Evolutionary conservation across 73 alveolate species (phyloP).

Genomic region (Tetrahymena borealis): DNA sequence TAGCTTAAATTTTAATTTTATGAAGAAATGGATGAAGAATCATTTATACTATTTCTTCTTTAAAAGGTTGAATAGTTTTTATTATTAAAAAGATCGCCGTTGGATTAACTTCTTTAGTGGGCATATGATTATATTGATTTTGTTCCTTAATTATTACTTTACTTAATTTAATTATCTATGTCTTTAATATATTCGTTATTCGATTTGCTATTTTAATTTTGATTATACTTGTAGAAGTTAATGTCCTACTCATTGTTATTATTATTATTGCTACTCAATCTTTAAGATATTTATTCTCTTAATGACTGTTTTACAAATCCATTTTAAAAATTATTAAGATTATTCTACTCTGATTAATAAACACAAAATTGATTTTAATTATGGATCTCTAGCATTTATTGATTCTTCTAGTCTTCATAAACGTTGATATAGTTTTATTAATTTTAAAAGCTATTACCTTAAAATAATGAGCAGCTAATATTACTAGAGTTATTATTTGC

Average conservation of each 20-base stretch:
- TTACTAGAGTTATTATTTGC: background rate
- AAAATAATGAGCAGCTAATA: background rate
- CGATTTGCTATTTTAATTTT: background rate
- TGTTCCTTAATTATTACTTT: too few species aligned
- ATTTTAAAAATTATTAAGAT: background rate
- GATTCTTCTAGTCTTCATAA: background rate
- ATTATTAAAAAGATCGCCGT: too few species aligned
- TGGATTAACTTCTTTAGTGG: too few species aligned
- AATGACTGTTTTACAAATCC: background rate
- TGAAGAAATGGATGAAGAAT: background rate
- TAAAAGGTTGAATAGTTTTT: background rate
- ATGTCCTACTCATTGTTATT: background rate
- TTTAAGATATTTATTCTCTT: background rate
- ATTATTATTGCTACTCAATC: background rate
- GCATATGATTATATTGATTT: too few species aligned
- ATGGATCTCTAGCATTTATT: too few species aligned
- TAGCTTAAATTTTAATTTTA: background rate
- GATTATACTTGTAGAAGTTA: background rate
- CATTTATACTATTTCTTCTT: background rate
- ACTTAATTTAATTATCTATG: too few species aligned
- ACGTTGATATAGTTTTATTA: background rate
- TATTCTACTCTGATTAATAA: background rate
- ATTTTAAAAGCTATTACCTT: background rate
- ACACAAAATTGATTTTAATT: too few species aligned
- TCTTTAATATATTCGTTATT: background rate